A percentile compares a stretch with the other conserved stretches of the same genome.
phyloP scores from a whole-genome alignment of 108 stramenopile genomes.

The Tribonema minus region DNA sequence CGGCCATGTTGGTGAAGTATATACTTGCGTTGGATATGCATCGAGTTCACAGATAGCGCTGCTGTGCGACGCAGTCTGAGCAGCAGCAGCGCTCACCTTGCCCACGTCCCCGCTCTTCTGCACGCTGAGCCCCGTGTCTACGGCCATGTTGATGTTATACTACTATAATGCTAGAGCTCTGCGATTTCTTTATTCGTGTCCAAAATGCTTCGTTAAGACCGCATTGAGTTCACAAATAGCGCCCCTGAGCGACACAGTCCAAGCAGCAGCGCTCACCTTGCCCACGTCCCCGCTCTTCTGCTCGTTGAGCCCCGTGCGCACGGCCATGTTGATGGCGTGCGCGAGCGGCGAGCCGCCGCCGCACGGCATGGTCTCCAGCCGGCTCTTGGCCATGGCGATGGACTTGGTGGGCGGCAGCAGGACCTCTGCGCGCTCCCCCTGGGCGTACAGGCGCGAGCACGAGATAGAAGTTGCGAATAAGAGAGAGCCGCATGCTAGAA shows the following conservation, averaged over 20 bases:
- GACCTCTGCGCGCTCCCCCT: constrained; percentile 83
- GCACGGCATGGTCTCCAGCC: constrained; percentile 94
- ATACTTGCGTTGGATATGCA: no score
- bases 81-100: constrained; percentile 62
- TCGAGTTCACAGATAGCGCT: no score
- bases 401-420: constrained; percentile 89
- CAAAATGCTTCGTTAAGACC: no score
- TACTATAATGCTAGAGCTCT: no score
- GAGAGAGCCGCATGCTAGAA: no score
- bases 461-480: no score
- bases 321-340: constrained; percentile 75
- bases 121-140: constrained; percentile 83
- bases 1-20: constrained; percentile 71
- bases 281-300: constrained; percentile 89
- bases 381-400: constrained; percentile 82
- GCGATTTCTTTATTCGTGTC: no score
- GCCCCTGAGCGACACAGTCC: no score
- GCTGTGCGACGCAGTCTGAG: no score
- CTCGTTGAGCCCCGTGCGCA: constrained; percentile 84
- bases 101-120: constrained; percentile 89
- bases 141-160: constrained; percentile 75
- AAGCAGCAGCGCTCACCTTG: constrained; percentile 62
- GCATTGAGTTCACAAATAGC: no score
- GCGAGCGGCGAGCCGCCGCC: constrained; percentile 94
- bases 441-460: no score